Percentiles rank a stretch among this genome's conserved stretches.
phyloP scores from a whole-genome alignment of 2,329 filamentous ascomycete genomes.

The Paraconiothyrium sp. region DNA sequence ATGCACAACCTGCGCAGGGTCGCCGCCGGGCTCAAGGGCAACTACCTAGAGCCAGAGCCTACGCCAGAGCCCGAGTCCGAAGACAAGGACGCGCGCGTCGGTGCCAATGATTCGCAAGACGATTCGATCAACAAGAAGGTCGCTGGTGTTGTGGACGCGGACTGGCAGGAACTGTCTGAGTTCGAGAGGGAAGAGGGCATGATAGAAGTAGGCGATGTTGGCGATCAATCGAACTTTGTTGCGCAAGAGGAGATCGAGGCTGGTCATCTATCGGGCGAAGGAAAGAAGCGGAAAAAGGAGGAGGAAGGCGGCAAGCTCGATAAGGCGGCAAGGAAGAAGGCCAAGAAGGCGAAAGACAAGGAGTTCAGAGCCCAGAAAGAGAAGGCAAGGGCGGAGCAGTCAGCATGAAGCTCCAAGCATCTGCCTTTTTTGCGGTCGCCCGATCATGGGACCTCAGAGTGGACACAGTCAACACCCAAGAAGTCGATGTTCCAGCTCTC shows the following conservation, averaged over 20 bases:
- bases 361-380: slow-evolving; percentile 53
- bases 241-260: slow-evolving; percentile 34
- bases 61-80: slow-evolving; percentile 50
- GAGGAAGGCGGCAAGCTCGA: slow-evolving; percentile 47
- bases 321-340: slow-evolving; percentile 63
- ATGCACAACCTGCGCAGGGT: slow-evolving; percentile 64
- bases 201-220: slow-evolving; percentile 54
- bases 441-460: not conserved
- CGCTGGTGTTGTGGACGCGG: slow-evolving; percentile 16
- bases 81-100: slow-evolving; percentile 12
- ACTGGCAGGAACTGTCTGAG: not conserved
- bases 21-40: slow-evolving; percentile 62
- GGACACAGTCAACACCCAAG: not conserved
- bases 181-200: slow-evolving; percentile 46
- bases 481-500: not conserved
- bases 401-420: slow-evolving; percentile 19
- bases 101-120: slow-evolving; percentile 19
- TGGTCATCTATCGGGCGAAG: slow-evolving; percentile 11
- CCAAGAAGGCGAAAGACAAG: slow-evolving; percentile 64
- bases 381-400: slow-evolving; percentile 38
- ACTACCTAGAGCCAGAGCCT: slow-evolving; percentile 58
- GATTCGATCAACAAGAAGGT: slow-evolving; percentile 23
- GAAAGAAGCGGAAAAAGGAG: slow-evolving; percentile 42
- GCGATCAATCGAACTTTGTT: slow-evolving; percentile 45
- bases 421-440: not conserved